Conservation (phyloP, 805 yeast species). For the Metschnikowia chrysomelidarum region DNA sequence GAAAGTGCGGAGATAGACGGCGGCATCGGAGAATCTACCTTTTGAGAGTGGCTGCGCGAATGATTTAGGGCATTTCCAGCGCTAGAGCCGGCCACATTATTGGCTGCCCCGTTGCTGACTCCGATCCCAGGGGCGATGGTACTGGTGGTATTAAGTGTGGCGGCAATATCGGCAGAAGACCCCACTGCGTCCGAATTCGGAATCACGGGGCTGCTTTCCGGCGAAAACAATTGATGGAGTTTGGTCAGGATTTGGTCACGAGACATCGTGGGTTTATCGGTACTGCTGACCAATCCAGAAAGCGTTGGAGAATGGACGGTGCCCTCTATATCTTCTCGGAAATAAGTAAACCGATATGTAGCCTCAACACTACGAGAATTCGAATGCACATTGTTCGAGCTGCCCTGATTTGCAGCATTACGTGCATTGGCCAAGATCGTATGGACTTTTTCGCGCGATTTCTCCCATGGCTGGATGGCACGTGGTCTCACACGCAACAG, state of each 20-base stretch:
- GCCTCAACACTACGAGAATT: too few species aligned
- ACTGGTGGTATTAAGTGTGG: too few species aligned
- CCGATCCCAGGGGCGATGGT: too few species aligned
- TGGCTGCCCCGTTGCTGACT: background rate
- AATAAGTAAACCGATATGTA: slow-evolving; percentile 77
- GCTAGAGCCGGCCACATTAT: too few species aligned
- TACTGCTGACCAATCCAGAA: slow-evolving; percentile 54
- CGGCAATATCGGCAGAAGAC: too few species aligned
- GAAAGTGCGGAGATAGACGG: slow-evolving; percentile 2
- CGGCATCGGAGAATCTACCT: slow-evolving; percentile 7
- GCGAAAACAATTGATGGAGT: slow-evolving; percentile 9
- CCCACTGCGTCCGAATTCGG: slow-evolving; percentile 1
- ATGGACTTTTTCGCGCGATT: slow-evolving; percentile 26
- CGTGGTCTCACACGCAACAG: slow-evolving; percentile 65
- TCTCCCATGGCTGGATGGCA: slow-evolving; percentile 73
- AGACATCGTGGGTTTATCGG: slow-evolving; percentile 12
- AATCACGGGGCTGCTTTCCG: slow-evolving; percentile 4
- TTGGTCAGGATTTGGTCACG: slow-evolving; percentile 12
- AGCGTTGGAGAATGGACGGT: slow-evolving; percentile 88
- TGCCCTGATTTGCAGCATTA: slow-evolving; percentile 34
- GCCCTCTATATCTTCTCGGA: slow-evolving; percentile 84
- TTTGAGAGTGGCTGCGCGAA: slow-evolving; percentile 6
- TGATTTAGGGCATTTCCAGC: slow-evolving; percentile 1
- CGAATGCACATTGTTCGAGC: too few species aligned
- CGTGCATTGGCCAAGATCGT: slow-evolving; percentile 27